Conservation (phyloP, 2,329 filamentous ascomycete genomes). For the Amauroascus verrucosus region DNA sequence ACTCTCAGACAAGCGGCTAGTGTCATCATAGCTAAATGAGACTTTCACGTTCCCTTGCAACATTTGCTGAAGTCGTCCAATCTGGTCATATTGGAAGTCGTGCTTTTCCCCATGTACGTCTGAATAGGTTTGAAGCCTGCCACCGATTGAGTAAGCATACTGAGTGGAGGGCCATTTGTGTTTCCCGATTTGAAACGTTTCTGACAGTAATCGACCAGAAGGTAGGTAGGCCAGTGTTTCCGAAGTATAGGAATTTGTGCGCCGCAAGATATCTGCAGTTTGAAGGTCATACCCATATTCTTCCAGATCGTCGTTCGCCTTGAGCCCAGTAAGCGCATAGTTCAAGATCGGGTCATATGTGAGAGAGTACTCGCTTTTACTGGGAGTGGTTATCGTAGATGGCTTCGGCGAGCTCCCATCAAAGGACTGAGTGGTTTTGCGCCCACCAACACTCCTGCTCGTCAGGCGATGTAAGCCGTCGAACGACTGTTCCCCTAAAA, state of each 20-base stretch:
- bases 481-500: neutral
- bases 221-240: neutral
- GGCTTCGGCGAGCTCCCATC: neutral
- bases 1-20: neutral
- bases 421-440: neutral
- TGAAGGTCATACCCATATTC: neutral
- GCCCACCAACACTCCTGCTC: neutral
- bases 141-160: conserved; percentile 1
- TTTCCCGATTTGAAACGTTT: neutral
- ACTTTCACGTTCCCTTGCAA: conserved; percentile 1
- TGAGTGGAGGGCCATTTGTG: neutral
- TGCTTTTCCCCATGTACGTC: conserved; percentile 6
- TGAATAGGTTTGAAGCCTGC: neutral
- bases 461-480: neutral
- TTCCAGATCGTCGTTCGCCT: neutral
- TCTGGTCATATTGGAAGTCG: conserved; percentile 1
- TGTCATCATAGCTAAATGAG: neutral
- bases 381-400: neutral
- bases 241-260: neutral
- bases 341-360: neutral
- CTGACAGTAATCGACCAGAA: neutral
- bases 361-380: neutral
- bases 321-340: neutral
- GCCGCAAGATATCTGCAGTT: neutral
- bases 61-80: neutral